Conservation (phyloP, 176 grass and related monocot species). For the Bromus sterilis region DNA sequence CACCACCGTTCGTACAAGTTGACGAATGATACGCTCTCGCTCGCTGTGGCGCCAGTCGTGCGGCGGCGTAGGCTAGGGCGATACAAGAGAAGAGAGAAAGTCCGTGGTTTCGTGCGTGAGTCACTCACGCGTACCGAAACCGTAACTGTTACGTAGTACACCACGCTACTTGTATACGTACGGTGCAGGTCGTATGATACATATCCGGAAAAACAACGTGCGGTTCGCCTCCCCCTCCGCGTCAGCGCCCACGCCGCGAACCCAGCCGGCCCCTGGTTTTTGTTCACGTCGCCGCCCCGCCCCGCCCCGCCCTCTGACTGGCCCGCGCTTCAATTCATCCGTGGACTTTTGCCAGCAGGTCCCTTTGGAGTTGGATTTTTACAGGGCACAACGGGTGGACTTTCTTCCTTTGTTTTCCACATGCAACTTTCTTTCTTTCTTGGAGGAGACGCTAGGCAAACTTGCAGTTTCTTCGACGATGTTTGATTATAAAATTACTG, state of each 20-base stretch:
- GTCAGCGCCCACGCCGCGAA: constrained; percentile 23
- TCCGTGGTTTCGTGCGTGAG: not conserved
- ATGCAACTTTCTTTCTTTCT: not conserved
- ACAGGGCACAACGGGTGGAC: not conserved
- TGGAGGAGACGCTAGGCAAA: not conserved
- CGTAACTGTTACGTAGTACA: no score
- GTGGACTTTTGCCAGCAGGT: not conserved
- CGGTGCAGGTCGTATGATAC: not conserved
- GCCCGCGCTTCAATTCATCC: not conserved
- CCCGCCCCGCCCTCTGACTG: not conserved
- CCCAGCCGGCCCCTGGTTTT: not conserved
- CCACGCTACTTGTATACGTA: no score
- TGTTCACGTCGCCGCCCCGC: no score
- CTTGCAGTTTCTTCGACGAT: not conserved
- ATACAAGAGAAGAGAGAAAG: no score
- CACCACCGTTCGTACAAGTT: no score
- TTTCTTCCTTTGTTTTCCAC: no score
- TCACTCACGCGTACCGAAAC: not conserved
- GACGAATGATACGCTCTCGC: no score
- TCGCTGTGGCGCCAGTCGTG: no score
- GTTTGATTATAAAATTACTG: not conserved
- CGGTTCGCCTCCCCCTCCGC: not conserved
- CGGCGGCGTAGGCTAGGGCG: no score
- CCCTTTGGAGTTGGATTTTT: not conserved
- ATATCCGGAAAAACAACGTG: not conserved